These are phyloP conservation scores for Triangularia verruculosa DNA, from an alignment of 2,329 filamentous ascomycete genomes.

Conservation along the genomic window DNA sequence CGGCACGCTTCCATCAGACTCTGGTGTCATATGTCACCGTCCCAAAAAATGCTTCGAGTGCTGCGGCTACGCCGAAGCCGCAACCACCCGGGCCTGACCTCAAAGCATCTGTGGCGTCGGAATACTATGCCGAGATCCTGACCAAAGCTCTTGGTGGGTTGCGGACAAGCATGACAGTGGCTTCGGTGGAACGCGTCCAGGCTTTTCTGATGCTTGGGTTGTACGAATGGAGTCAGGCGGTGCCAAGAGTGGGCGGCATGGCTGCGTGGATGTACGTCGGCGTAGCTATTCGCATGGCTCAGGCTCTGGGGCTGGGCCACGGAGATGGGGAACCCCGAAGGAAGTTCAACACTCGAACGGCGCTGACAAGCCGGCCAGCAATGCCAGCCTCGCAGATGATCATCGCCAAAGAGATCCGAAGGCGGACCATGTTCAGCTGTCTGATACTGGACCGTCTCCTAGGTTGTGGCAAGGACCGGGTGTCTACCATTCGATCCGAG, in stretches of 20 bases:
- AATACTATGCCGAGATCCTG: slow-evolving; percentile 62
- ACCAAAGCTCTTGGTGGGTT: slow-evolving; percentile 48
- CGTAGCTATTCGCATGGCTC: slow-evolving; percentile 61
- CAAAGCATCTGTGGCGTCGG: slow-evolving; percentile 56
- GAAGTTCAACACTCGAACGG: slow-evolving; percentile 14
- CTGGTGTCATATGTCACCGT: slow-evolving; percentile 53
- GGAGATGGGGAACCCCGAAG: slow-evolving; percentile 40
- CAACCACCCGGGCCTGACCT: slow-evolving; percentile 35
- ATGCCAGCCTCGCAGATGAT: slow-evolving; percentile 34
- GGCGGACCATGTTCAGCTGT: slow-evolving; percentile 73
- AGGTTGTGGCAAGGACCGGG: slow-evolving; percentile 60
- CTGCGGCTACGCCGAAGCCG: slow-evolving; percentile 33
- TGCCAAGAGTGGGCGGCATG: slow-evolving; percentile 47
- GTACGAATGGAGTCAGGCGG: slow-evolving; percentile 67
- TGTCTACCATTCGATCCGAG: slow-evolving; percentile 56
- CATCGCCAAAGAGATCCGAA: slow-evolving; percentile 60
- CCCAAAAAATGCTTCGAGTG: slow-evolving; percentile 34
- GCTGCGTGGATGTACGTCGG: slow-evolving; percentile 67
- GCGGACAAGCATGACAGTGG: slow-evolving; percentile 46
- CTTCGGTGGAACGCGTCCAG: slow-evolving; percentile 62
- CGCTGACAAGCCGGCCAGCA: slow-evolving; percentile 8
- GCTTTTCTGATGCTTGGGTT: slow-evolving; percentile 68
- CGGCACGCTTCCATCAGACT: slow-evolving; percentile 63
- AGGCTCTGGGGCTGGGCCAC: slow-evolving; percentile 59
- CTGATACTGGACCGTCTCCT: slow-evolving; percentile 70